Percentiles rank a stretch among this genome's conserved stretches.
Conservation (phyloP, 306 rosid genomes). For the Rubus idaeus region DNA sequence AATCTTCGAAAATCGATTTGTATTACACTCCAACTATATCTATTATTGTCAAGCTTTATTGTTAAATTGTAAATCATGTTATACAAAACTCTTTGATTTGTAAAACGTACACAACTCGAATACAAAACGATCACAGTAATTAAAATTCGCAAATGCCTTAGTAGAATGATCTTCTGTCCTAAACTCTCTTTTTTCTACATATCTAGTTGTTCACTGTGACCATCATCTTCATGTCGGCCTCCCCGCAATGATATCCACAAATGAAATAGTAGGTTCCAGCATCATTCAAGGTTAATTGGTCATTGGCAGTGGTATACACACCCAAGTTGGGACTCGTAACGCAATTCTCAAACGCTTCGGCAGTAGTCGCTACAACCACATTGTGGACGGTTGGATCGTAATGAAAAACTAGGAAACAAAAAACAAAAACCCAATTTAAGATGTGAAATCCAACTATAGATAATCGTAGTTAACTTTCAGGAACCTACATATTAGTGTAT, state of each 20-base stretch:
- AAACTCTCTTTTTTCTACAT: background rate
- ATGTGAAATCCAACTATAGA: background rate
- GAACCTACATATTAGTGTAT: background rate
- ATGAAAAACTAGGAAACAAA: conserved; percentile 4
- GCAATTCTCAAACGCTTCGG: background rate
- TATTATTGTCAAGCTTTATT: too few relatives aligned
- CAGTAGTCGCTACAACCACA: background rate
- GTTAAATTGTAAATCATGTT: too few relatives aligned
- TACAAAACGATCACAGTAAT: background rate
- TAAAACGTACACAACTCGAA: too few relatives aligned
- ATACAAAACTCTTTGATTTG: background rate
- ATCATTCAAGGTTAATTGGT: background rate
- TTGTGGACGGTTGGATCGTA: background rate
- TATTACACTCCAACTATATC: too few relatives aligned
- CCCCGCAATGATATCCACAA: background rate
- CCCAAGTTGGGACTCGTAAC: background rate
- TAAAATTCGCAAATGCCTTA: background rate
- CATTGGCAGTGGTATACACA: background rate
- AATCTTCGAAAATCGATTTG: too few relatives aligned
- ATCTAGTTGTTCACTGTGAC: background rate
- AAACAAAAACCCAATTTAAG: background rate
- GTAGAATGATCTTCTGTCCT: too few relatives aligned
- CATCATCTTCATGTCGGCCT: background rate
- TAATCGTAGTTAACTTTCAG: too few relatives aligned
- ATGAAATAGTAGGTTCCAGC: conserved; percentile 2